phyloP scores from a whole-genome alignment of 2,329 filamentous ascomycete species.

The Ophiosphaerella korrae region DNA sequence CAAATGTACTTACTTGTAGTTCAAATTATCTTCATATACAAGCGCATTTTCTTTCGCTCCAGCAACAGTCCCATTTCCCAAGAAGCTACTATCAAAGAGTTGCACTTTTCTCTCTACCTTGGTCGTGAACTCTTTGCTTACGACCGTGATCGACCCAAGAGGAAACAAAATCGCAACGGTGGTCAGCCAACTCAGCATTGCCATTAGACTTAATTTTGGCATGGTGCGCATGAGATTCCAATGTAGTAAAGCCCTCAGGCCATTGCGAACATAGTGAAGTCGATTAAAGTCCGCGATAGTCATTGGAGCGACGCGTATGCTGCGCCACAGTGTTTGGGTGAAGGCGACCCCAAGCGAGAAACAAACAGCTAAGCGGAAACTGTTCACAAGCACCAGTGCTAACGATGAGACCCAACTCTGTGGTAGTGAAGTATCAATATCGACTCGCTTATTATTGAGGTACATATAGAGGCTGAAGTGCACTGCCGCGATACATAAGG shows the following conservation, averaged over 20 bases:
- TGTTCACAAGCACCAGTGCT: slow-evolving; percentile 3
- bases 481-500: neutral
- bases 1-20: neutral
- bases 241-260: neutral
- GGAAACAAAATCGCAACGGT: slow-evolving; percentile 3
- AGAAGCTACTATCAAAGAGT: neutral
- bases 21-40: neutral
- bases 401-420: slow-evolving; percentile 3
- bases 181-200: slow-evolving; percentile 1
- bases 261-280: neutral
- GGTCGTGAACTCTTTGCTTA: neutral
- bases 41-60: neutral
- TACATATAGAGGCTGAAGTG: slow-evolving; percentile 5
- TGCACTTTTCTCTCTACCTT: neutral
- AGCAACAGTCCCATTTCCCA: slow-evolving; percentile 2
- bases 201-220: slow-evolving; percentile 3
- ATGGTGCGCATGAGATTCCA: neutral
- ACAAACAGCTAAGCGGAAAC: slow-evolving; percentile 2
- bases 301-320: neutral
- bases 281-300: slow-evolving; percentile 1
- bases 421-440: slow-evolving; percentile 3
- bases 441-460: slow-evolving; percentile 5
- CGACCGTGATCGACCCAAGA: slow-evolving; percentile 1
- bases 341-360: slow-evolving; percentile 4
- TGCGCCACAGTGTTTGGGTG: slow-evolving; percentile 8